A percentile compares a stretch with the other conserved stretches of the same genome.
phyloP scores from a whole-genome alignment of 805 yeast species.

The Osmozyma mogii region DNA sequence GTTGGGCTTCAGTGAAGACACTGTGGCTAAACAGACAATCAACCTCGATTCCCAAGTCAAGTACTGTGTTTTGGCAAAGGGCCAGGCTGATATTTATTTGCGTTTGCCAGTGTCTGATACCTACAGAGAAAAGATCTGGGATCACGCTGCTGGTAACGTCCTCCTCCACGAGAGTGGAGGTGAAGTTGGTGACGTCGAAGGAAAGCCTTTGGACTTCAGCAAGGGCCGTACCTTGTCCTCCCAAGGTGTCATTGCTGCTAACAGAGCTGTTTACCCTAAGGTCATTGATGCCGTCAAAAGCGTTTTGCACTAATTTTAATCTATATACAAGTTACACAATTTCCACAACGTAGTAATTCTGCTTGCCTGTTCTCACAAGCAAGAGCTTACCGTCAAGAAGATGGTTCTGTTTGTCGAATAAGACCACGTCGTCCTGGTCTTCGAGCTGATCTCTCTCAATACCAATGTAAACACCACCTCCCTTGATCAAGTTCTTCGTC shows the following conservation, averaged over 20 bases:
- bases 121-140: conserved; percentile 96
- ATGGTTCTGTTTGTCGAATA: conserved; percentile 38
- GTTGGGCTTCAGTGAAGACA: conserved; percentile 40
- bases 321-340: conserved; percentile 5
- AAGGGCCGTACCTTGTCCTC: conserved; percentile 74
- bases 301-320: conserved; percentile 19
- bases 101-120: conserved; percentile 72
- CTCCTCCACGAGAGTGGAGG: conserved; percentile 91
- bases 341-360: conserved; percentile 46
- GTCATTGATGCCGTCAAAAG: conserved; percentile 42
- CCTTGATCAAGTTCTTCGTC: conserved; percentile 50
- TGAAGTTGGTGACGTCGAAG: conserved; percentile 74
- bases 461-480: conserved; percentile 73
- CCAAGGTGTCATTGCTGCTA: conserved; percentile 90
- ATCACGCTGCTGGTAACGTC: conserved; percentile 93
- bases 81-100: conserved; percentile 86
- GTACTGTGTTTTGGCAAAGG: conserved; percentile 84
- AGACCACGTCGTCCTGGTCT: conserved; percentile 42
- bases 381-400: conserved; percentile 55
- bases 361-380: conserved; percentile 69
- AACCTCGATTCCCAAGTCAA: conserved; percentile 95
- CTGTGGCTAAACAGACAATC: conserved; percentile 53
- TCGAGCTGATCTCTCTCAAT: conserved; percentile 42
- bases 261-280: conserved; percentile 36
- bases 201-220: conserved; percentile 71